Conservation (phyloP, 306 rosid species). For the Geum urbanum region DNA sequence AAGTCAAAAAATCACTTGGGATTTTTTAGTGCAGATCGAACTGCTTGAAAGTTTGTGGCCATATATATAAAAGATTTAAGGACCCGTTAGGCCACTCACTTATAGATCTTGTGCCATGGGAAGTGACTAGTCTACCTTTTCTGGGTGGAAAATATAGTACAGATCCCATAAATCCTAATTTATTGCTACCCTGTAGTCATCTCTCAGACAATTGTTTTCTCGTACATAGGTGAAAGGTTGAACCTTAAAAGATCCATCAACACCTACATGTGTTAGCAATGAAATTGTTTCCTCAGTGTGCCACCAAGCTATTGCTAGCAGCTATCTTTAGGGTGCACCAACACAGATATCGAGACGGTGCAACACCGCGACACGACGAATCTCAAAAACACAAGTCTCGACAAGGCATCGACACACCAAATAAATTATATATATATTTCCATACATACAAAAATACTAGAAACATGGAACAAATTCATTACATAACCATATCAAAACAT, state of each 20-base stretch:
- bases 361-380: no score
- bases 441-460: no score
- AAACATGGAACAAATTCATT: no score
- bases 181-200: slow-evolving; percentile 20
- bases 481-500: no score
- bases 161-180: slow-evolving; percentile 38
- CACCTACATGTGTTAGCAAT: slow-evolving; percentile 26
- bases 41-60: slow-evolving; percentile 42
- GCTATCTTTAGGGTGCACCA: no score
- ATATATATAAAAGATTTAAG: slow-evolving; percentile 32
- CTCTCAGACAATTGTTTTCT: slow-evolving; percentile 25
- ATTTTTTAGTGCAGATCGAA: slow-evolving; percentile 22
- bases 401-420: no score
- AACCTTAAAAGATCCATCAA: slow-evolving; percentile 31
- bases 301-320: slow-evolving; percentile 8
- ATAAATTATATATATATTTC: no score
- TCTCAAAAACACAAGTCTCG: no score
- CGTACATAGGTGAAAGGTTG: slow-evolving; percentile 29
- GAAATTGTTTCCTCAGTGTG: slow-evolving; percentile 30
- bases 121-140: slow-evolving; percentile 33
- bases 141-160: slow-evolving; percentile 41
- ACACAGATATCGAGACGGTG: no score
- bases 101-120: slow-evolving; percentile 32
- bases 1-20: slow-evolving; percentile 25
- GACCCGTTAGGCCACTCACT: slow-evolving; percentile 51